Evolutionary conservation across 2,329 filamentous ascomycete genomes (phyloP).

Genomic region (Xylariaceae sp.): DNA sequence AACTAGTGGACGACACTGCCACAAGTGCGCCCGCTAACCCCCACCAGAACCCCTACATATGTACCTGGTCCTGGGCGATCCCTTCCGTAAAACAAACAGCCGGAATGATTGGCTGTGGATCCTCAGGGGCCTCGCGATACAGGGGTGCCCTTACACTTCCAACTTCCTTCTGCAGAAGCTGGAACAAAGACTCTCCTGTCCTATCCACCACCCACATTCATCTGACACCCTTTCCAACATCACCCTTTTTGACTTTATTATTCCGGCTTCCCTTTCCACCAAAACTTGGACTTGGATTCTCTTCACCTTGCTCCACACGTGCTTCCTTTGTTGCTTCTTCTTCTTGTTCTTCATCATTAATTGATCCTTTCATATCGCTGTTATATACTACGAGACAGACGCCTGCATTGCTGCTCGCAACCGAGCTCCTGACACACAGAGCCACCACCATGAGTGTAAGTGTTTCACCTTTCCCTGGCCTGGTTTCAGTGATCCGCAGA

Average conservation of each 20-base stretch:
- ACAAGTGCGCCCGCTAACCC: too few species aligned
- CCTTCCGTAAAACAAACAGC: too few species aligned
- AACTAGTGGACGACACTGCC: too few species aligned
- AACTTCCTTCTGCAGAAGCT: slow-evolving; percentile 20
- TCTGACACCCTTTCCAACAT: slow-evolving; percentile 16
- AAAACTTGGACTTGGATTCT: too few species aligned
- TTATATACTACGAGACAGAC: not conserved
- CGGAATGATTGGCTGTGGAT: slow-evolving; percentile 17
- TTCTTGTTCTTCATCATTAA: too few species aligned
- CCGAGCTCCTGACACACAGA: slow-evolving; percentile 11
- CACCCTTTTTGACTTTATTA: slow-evolving; percentile 4
- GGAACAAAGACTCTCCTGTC: slow-evolving; percentile 24
- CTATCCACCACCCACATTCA: slow-evolving; percentile 2
- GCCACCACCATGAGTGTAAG: slow-evolving; percentile 57
- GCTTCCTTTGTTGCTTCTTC: too few species aligned
- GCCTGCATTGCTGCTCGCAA: not conserved
- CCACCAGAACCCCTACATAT: not conserved
- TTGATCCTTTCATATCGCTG: too few species aligned
- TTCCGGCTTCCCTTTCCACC: slow-evolving; percentile 1
- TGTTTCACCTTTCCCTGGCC: slow-evolving; percentile 44
- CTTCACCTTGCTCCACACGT: too few species aligned
- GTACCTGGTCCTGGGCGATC: too few species aligned
- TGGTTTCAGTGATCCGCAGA: slow-evolving; percentile 37
- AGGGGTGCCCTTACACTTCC: slow-evolving; percentile 1
- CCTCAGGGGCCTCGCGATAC: slow-evolving; percentile 18